Evolutionary conservation across 1,284 basidiomycete genomes (phyloP).

Genomic region (Ceratobasidium sp.): DNA sequence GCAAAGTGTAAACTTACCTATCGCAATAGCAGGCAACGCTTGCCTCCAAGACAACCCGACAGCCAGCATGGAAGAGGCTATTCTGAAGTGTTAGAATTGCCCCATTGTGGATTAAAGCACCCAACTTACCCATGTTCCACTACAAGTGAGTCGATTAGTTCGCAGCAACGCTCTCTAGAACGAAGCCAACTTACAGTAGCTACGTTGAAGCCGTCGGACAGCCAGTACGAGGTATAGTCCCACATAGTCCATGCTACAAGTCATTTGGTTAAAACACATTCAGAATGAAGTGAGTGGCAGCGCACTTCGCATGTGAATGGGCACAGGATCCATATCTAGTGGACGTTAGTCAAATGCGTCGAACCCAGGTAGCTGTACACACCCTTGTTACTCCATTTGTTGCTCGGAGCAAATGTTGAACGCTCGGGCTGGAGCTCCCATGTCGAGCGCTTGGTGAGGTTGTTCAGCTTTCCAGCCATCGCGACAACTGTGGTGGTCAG

Average conservation of each 20-base stretch:
- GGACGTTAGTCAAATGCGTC: background rate
- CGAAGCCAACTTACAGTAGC: constrained; percentile 10
- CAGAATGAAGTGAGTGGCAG: background rate
- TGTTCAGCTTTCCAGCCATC: constrained; percentile 19
- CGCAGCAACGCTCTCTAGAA: background rate
- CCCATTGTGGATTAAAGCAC: constrained; percentile 35
- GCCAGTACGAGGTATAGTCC: constrained; percentile 37
- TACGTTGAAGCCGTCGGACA: constrained; percentile 39
- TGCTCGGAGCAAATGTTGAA: constrained; percentile 60
- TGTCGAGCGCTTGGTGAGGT: constrained; percentile 9
- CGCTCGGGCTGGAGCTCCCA: constrained; percentile 46
- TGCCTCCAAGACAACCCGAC: constrained; percentile 71
- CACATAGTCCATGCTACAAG: constrained; percentile 33
- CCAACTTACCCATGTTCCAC: constrained; percentile 37
- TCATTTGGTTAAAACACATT: background rate
- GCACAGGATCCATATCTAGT: constrained; percentile 40
- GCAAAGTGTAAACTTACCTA: constrained; percentile 64
- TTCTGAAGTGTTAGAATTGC: background rate
- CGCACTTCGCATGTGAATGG: constrained; percentile 23
- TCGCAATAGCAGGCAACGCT: constrained; percentile 67
- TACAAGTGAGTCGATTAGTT: background rate
- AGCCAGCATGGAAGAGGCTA: constrained; percentile 68
- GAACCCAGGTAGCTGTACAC: background rate
- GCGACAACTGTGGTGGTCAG: constrained; percentile 10
- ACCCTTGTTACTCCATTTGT: constrained; percentile 66